Conservation (phyloP, 2,329 filamentous ascomycete genomes). For the Clarireedia homoeocarpa region DNA sequence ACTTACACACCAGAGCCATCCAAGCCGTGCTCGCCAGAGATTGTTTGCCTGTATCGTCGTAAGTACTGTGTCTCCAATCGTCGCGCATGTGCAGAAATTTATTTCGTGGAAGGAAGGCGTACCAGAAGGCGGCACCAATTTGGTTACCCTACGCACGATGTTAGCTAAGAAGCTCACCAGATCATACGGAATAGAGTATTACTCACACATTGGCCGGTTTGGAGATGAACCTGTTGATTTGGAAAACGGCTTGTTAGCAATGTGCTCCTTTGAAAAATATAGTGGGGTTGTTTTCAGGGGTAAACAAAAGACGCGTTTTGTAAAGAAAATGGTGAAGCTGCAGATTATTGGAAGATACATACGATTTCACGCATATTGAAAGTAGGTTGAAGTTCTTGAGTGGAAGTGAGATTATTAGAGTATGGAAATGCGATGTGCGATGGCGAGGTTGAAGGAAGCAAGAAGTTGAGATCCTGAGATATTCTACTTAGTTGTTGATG, state of each 20-base stretch:
- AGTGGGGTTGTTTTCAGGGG: conserved; percentile 32
- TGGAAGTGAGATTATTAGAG: conserved; percentile 11
- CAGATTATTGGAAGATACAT: conserved; percentile 33
- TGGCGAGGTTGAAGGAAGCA: conserved; percentile 16
- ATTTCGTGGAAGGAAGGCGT: conserved; percentile 33
- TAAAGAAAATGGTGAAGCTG: neutral
- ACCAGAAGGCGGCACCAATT: conserved; percentile 99
- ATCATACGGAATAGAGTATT: conserved; percentile 4
- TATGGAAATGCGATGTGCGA: neutral
- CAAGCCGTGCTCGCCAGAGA: conserved; percentile 89
- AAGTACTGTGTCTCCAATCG: conserved; percentile 28
- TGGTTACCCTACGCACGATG: conserved; percentile 80
- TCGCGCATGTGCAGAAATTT: conserved; percentile 26
- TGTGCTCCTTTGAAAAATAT: conserved; percentile 32
- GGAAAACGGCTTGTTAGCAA: conserved; percentile 48
- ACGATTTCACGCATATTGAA: conserved; percentile 69
- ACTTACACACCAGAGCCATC: conserved; percentile 94
- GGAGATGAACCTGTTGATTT: conserved; percentile 81
- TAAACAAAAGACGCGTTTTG: conserved; percentile 33
- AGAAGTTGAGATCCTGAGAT: conserved; percentile 15
- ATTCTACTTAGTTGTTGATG: conserved; percentile 15
- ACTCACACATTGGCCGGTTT: conserved; percentile 99
- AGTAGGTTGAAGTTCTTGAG: conserved; percentile 22
- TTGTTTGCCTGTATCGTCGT: conserved; percentile 57
- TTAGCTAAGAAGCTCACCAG: conserved; percentile 14